These are phyloP conservation scores for Fraxinus latifolia DNA, from an alignment of 305 asterid species.

Conservation along the genomic window DNA sequence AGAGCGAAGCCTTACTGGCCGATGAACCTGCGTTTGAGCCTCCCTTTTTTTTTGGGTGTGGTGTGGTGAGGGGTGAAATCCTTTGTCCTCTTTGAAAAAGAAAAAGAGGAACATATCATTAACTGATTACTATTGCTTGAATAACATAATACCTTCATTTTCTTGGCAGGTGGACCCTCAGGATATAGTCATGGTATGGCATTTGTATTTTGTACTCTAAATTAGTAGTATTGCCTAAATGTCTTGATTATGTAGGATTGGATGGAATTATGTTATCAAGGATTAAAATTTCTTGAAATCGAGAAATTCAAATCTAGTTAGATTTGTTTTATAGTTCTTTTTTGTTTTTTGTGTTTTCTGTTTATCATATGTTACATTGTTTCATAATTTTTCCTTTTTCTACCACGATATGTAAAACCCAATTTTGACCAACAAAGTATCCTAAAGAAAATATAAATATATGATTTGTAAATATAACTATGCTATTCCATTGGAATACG, in stretches of 20 bases:
- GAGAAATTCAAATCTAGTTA: conserved; percentile 9
- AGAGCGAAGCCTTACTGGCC: neutral
- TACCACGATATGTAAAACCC: neutral
- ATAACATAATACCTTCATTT: conserved; percentile 18
- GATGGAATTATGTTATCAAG: conserved; percentile 5
- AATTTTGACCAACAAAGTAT: neutral
- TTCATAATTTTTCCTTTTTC: neutral
- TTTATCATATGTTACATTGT: neutral
- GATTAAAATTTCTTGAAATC: conserved; percentile 7
- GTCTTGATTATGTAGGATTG: neutral
- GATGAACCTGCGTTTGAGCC: neutral
- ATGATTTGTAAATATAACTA: neutral
- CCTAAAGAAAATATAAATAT: neutral
- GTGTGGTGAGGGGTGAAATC: neutral
- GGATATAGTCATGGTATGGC: conserved; percentile 94
- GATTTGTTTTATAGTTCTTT: conserved; percentile 13
- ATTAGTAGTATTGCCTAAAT: neutral
- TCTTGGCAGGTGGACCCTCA: conserved; percentile 90
- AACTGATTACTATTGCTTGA: neutral
- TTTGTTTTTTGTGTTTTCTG: neutral
- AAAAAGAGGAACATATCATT: neutral
- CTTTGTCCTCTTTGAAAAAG: neutral
- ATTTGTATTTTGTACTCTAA: neutral
- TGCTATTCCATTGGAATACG: neutral
- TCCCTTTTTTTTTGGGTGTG: neutral